phyloP scores from a whole-genome alignment of 805 yeast species.

The Lachancea cidri region DNA sequence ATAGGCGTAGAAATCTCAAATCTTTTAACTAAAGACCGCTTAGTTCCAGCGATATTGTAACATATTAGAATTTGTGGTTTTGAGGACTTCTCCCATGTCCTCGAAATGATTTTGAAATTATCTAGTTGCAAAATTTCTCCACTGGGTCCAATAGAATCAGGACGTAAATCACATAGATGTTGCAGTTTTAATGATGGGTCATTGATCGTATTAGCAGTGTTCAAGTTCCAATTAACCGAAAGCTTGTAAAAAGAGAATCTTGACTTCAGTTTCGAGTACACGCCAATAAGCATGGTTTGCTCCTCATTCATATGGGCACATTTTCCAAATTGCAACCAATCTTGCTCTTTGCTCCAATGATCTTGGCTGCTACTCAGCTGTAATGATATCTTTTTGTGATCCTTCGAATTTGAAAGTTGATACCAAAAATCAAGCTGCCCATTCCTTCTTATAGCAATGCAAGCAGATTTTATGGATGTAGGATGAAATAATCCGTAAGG shows the following conservation, averaged over 20 bases:
- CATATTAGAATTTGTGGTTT: slow-evolving; percentile 27
- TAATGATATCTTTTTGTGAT: slow-evolving; percentile 31
- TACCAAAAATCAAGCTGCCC: slow-evolving; percentile 36
- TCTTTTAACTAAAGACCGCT: slow-evolving; percentile 24
- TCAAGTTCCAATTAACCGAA: slow-evolving; percentile 30
- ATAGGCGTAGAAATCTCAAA: slow-evolving; percentile 18
- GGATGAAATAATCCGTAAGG: slow-evolving; percentile 35
- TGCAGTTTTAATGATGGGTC: slow-evolving; percentile 30
- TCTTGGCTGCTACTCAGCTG: slow-evolving; percentile 23
- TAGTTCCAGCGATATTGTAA: slow-evolving; percentile 19
- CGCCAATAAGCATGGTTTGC: slow-evolving; percentile 28
- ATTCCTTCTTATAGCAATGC: slow-evolving; percentile 31
- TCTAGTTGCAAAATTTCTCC: slow-evolving; percentile 21
- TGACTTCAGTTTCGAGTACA: slow-evolving; percentile 24
- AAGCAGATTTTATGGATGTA: slow-evolving; percentile 35
- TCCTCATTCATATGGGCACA: slow-evolving; percentile 31
- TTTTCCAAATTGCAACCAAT: slow-evolving; percentile 30
- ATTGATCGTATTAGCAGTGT: slow-evolving; percentile 20
- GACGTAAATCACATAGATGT: slow-evolving; percentile 21
- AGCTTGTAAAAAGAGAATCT: slow-evolving; percentile 28
- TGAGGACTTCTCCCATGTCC: slow-evolving; percentile 25
- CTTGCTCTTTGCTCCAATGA: slow-evolving; percentile 23
- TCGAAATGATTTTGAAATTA: slow-evolving; percentile 25
- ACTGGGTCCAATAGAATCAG: slow-evolving; percentile 21
- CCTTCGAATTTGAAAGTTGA: slow-evolving; percentile 35